Evolutionary conservation across 352 stramenopile genomes (phyloP), one percentile per base, ranked within the genome.

Genomic region (Pythium rishiriense): DNA sequence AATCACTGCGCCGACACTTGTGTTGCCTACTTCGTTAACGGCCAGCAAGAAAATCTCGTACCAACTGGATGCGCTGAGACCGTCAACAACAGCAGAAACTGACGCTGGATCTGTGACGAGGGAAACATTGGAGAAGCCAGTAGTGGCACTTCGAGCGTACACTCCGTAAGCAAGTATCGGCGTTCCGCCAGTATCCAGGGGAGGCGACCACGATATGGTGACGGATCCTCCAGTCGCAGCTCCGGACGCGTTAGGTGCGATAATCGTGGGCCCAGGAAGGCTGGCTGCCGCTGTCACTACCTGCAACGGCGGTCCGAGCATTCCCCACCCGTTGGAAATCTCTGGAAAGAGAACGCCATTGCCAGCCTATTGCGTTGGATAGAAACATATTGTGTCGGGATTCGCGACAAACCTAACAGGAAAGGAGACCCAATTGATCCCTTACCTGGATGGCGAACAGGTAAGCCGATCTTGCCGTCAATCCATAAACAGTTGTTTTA

Each of bases 31-130:
- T 1, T 62, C 50, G 28, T 79, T 90, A 12, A 69, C 33, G 0
- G 79, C 74, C 2, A 92, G 26, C 2, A 88, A 79, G 17, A 85
- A 78, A 15, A 87, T 76, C 24, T 79, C 53, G 61, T 92, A 90
- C 24, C 56, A 69, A 24, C 63, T 74, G 0, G 60, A 69, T 0
- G 79, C 83, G 14, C 75, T 71, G 7, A 92, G 58, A 1, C 33
- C 29, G 10, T 72, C 58, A 26, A 81, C 70, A 0, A 48, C 21
- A 2, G 53, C 54, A 10, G 56, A 76, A 4, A 62, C 58, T 7
- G 45, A 45, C 11, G 50, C 28, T 1, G 66, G 39, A 6, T 62
- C 19, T 2, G 60, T n/a, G 0, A 41, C 59, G n/a, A 55, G 58
- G 2, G 65, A 28, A 1, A 66, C 48, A 2, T 83, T n/a, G 22